These are phyloP conservation scores for Protea cynaroides DNA, from an alignment of 164 flowering plant genomes.

Conservation along the genomic window DNA sequence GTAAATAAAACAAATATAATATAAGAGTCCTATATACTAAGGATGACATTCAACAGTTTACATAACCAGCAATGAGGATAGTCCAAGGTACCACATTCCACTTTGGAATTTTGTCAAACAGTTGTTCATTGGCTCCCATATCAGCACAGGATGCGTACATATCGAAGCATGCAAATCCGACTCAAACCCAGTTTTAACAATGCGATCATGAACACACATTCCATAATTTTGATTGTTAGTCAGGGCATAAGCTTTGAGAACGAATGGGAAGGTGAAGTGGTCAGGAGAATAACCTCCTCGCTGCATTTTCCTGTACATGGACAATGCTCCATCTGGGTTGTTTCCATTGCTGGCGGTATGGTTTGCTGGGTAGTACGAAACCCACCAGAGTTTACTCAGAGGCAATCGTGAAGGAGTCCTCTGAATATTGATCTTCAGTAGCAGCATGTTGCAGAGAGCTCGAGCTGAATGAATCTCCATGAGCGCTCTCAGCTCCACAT, in stretches of 20 bases:
- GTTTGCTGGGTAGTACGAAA: too few species aligned
- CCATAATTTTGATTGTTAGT: conserved; percentile 2
- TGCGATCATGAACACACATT: conserved; percentile 19
- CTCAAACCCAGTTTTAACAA: conserved; percentile 21
- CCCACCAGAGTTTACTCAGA: too few species aligned
- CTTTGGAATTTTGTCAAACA: conserved; percentile 24
- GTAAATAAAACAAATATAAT: too few species aligned
- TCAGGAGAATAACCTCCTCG: conserved; percentile 18
- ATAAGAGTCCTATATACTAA: too few species aligned
- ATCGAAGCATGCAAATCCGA: conserved; percentile 20
- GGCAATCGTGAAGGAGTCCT: too few species aligned
- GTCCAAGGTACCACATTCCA: conserved; percentile 30
- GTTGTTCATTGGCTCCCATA: conserved; percentile 7
- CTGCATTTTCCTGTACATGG: conserved; percentile 22
- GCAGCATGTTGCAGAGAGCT: too few species aligned
- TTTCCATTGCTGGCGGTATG: too few species aligned
- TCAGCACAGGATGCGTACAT: conserved; percentile 16
- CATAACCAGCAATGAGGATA: conserved; percentile 25
- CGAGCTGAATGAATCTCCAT: too few species aligned
- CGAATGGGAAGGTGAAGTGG: conserved; percentile 27
- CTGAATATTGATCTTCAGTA: too few species aligned
- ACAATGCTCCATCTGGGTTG: conserved; percentile 9
- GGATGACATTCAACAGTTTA: too few species aligned
- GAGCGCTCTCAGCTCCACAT: too few species aligned
- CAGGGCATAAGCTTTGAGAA: conserved; percentile 20